These are phyloP conservation scores for Erodium moschatum DNA, from an alignment of 441 rosid genomes.

Conservation along the genomic window DNA sequence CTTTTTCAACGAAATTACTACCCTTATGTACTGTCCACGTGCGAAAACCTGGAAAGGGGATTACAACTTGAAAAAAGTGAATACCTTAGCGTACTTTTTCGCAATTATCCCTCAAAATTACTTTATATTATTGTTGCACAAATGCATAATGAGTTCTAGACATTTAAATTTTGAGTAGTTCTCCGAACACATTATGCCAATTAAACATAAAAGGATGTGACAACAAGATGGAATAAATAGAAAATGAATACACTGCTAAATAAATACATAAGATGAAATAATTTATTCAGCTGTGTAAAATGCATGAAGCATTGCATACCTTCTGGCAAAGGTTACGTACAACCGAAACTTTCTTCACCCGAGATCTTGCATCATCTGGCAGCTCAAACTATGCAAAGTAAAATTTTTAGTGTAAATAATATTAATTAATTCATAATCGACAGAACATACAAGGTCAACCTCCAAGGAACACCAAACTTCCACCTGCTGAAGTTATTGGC, in stretches of 20 bases:
- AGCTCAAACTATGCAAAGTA: conserved; percentile 59
- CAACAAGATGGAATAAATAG: too few relatives aligned
- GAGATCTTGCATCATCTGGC: conserved; percentile 64
- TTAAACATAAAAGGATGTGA: too few relatives aligned
- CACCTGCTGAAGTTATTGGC: background rate
- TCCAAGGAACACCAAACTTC: background rate
- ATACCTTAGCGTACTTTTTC: too few relatives aligned
- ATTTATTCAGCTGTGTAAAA: background rate
- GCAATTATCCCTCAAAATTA: too few relatives aligned
- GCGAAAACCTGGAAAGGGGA: too few relatives aligned
- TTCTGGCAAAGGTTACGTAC: conserved; percentile 89
- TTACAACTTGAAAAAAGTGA: too few relatives aligned
- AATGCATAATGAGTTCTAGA: background rate
- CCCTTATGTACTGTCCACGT: too few relatives aligned
- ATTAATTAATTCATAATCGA: background rate
- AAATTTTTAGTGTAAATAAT: conserved; percentile 13
- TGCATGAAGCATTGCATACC: conserved; percentile 32
- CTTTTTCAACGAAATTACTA: too few relatives aligned
- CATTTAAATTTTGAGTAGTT: background rate
- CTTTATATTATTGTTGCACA: too few relatives aligned
- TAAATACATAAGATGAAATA: too few relatives aligned
- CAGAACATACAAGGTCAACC: background rate
- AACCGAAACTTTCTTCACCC: conserved; percentile 71
- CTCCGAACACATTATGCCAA: background rate
- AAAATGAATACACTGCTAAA: too few relatives aligned